Percentiles rank a stretch among this genome's conserved stretches.
Conservation (phyloP, 1,284 basidiomycete species). For the Melampsora larici-populina region DNA sequence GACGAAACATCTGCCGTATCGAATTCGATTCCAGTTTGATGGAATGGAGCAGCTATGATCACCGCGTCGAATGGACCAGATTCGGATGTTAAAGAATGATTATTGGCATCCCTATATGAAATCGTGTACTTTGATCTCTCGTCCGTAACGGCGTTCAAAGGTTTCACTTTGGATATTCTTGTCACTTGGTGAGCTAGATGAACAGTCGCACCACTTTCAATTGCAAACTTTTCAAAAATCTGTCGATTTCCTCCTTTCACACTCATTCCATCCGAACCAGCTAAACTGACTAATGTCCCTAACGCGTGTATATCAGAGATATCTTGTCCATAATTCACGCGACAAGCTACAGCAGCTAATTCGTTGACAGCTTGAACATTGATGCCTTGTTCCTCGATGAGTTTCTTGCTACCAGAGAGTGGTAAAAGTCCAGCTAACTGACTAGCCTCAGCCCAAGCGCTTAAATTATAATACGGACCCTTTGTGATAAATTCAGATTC, state of each 20-base stretch:
- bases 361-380: slow-evolving; percentile 67
- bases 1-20: slow-evolving; percentile 57
- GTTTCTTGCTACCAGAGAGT: slow-evolving; percentile 64
- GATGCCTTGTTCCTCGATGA: slow-evolving; percentile 61
- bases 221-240: slow-evolving; percentile 78
- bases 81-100: slow-evolving; percentile 19
- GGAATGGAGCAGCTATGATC: slow-evolving; percentile 73
- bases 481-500: slow-evolving; percentile 58
- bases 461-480: slow-evolving; percentile 63
- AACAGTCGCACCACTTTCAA: slow-evolving; percentile 66
- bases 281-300: slow-evolving; percentile 70
- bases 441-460: slow-evolving; percentile 61
- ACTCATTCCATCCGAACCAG: slow-evolving; percentile 65
- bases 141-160: background rate
- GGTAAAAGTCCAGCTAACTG: slow-evolving; percentile 61
- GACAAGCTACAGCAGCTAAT: slow-evolving; percentile 74
- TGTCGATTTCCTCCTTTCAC: slow-evolving; percentile 78
- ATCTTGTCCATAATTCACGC: slow-evolving; percentile 84
- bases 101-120: slow-evolving; percentile 46
- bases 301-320: slow-evolving; percentile 73
- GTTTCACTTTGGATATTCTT: slow-evolving; percentile 45
- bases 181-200: slow-evolving; percentile 66
- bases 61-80: slow-evolving; percentile 62
- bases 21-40: slow-evolving; percentile 63
- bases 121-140: slow-evolving; percentile 45